phyloP scores from a whole-genome alignment of 148 eudicot species.

The Fagopyrum esculentum region DNA sequence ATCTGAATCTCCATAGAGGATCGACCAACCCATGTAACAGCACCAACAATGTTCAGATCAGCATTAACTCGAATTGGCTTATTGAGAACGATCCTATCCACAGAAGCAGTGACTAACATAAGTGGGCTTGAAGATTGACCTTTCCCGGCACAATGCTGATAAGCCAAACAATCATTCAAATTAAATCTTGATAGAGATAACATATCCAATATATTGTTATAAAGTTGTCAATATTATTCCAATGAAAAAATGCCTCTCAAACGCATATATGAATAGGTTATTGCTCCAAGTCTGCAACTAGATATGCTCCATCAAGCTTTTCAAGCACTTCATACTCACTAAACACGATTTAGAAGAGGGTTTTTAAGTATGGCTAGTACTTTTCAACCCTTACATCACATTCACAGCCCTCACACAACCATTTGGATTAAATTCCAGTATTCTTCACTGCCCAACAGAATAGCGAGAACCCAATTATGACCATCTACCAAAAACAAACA shows the following conservation, averaged over 20 bases:
- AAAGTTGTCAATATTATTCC: not conserved
- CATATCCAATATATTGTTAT: not conserved
- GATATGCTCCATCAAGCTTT: not conserved
- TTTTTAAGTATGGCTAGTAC: not conserved
- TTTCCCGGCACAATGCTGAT: conserved; percentile 59
- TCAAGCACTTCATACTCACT: not conserved
- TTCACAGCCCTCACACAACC: not conserved
- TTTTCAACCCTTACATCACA: not conserved
- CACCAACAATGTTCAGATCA: conserved; percentile 61
- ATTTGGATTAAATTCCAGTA: not conserved
- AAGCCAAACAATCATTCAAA: not conserved
- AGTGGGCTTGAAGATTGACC: conserved; percentile 50
- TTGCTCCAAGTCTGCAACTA: not conserved
- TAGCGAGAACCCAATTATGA: not conserved
- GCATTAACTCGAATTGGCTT: conserved; percentile 66
- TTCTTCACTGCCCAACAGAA: not conserved
- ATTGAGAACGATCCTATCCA: conserved; percentile 81
- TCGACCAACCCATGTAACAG: conserved; percentile 96
- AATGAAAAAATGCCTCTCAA: not conserved
- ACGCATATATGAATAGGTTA: not conserved
- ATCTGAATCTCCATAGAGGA: conserved; percentile 92
- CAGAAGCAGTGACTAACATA: conserved; percentile 86
- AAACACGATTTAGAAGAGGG: not conserved
- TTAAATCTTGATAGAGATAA: not conserved
- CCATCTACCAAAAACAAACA: not conserved